Percentiles rank a stretch among this genome's conserved stretches.
phyloP scores from a whole-genome alignment of 176 grass and related monocot genomes.

The Poa pratensis region DNA sequence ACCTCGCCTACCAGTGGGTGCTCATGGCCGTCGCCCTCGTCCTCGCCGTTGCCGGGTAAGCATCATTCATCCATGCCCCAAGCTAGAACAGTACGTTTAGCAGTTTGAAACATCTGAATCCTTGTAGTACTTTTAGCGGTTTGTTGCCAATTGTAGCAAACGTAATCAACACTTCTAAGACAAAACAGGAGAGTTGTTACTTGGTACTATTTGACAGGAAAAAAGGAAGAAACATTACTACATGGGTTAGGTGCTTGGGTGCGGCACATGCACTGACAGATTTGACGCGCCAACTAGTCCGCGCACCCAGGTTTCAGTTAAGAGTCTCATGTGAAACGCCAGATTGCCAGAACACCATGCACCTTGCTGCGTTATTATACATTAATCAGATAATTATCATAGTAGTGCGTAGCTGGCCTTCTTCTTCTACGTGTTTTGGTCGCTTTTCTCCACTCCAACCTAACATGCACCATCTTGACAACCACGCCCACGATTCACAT shows the following conservation, averaged over 20 bases:
- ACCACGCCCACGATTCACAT: neutral
- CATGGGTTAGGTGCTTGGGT: neutral
- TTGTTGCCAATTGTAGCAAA: neutral
- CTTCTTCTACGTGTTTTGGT: neutral
- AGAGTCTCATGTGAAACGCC: neutral
- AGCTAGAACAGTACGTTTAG: neutral
- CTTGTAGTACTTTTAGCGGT: neutral
- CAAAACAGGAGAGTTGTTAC: neutral
- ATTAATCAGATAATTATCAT: neutral
- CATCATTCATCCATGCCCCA: neutral
- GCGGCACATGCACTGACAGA: neutral
- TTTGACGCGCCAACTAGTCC: constrained; percentile 7
- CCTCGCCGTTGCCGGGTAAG: constrained; percentile 67
- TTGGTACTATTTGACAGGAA: neutral
- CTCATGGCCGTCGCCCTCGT: constrained; percentile 47
- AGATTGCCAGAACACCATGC: neutral
- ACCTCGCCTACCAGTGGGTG: constrained; percentile 71
- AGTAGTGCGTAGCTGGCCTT: constrained; percentile 9
- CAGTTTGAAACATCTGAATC: neutral
- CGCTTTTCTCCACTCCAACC: neutral
- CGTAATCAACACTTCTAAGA: neutral
- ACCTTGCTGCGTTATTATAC: neutral
- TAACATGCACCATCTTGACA: constrained; percentile 35
- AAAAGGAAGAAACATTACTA: neutral
- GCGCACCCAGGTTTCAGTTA: neutral